Conservation (phyloP, 768 basidiomycete species). For the Mycena vitilis region DNA sequence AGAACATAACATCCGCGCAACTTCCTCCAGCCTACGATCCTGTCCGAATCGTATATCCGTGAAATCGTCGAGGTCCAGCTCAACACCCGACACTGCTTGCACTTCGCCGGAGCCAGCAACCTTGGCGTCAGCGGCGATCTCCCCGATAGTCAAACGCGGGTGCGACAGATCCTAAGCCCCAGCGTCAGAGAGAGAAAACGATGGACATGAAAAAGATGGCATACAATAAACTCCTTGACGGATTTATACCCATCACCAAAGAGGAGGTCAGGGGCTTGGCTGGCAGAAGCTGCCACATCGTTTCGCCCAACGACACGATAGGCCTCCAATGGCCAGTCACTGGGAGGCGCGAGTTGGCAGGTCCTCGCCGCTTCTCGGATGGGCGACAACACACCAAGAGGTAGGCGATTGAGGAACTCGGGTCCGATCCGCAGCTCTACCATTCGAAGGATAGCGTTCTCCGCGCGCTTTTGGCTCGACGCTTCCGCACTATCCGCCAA, state of each 20-base stretch:
- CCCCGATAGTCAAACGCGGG: constrained; percentile 62
- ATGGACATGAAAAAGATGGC: constrained; percentile 35
- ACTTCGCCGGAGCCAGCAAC: constrained; percentile 65
- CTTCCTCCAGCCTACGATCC: constrained; percentile 91
- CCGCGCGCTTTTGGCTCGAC: constrained; percentile 72
- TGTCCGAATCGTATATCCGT: constrained; percentile 89
- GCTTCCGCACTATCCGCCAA: constrained; percentile 65
- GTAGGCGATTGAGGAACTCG: constrained; percentile 65
- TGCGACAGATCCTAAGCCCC: constrained; percentile 59
- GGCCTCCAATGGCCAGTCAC: constrained; percentile 76
- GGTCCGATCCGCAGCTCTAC: constrained; percentile 59
- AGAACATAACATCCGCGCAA: constrained; percentile 90
- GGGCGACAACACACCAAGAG: constrained; percentile 80
- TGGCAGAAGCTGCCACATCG: constrained; percentile 78
- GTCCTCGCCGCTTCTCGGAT: constrained; percentile 87
- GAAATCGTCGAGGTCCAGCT: constrained; percentile 78
- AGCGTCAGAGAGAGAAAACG: background rate
- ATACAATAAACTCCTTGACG: constrained; percentile 68
- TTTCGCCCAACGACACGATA: constrained; percentile 79
- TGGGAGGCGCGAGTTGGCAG: constrained; percentile 82
- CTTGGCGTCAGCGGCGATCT: constrained; percentile 63
- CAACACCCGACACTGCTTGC: constrained; percentile 74
- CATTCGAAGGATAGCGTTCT: constrained; percentile 69
- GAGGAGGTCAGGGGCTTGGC: constrained; percentile 56
- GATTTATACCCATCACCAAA: constrained; percentile 67